These are phyloP conservation scores for Protomyces inouyei DNA, from an alignment of 1,139 yeast species.

Conservation along the genomic window DNA sequence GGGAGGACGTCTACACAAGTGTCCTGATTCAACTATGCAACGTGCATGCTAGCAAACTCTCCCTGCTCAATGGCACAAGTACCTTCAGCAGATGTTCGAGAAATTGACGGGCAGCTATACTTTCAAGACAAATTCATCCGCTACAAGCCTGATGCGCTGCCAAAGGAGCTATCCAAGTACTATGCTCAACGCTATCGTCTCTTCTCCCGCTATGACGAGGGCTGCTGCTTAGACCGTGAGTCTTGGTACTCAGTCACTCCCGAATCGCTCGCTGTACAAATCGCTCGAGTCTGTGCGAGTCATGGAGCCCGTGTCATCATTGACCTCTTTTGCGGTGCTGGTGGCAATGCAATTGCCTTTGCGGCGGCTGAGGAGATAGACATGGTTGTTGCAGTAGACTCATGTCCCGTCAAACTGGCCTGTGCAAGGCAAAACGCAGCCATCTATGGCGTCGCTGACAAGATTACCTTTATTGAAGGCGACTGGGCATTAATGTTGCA, in stretches of 20 bases:
- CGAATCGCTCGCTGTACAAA: constrained; percentile 57
- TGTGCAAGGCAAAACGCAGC: constrained; percentile 69
- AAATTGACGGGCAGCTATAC: neutral
- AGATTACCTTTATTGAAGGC: constrained; percentile 48
- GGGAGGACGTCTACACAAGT: no score
- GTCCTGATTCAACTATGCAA: no score
- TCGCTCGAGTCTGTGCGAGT: constrained; percentile 54
- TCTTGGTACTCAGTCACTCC: constrained; percentile 93
- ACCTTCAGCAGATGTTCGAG: neutral
- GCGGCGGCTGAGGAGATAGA: constrained; percentile 10
- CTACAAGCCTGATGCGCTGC: neutral
- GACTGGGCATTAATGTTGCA: constrained; percentile 48
- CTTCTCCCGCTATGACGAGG: constrained; percentile 61
- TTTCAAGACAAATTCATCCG: neutral
- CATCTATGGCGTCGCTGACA: constrained; percentile 58
- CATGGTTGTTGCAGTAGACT: constrained; percentile 15
- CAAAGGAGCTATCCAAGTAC: neutral
- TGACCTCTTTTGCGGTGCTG: constrained; percentile 93
- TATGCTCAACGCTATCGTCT: constrained; percentile 48
- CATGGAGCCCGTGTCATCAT: constrained; percentile 42
- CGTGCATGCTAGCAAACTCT: no score
- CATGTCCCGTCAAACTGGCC: constrained; percentile 20
- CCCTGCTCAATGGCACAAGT: no score
- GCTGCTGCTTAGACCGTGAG: constrained; percentile 66
- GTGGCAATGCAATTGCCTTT: constrained; percentile 55